Evolutionary conservation across 495 filamentous ascomycete species (phyloP), one percentile per base, ranked within the genome.

Genomic region (Opeltia flavorubescens): DNA sequence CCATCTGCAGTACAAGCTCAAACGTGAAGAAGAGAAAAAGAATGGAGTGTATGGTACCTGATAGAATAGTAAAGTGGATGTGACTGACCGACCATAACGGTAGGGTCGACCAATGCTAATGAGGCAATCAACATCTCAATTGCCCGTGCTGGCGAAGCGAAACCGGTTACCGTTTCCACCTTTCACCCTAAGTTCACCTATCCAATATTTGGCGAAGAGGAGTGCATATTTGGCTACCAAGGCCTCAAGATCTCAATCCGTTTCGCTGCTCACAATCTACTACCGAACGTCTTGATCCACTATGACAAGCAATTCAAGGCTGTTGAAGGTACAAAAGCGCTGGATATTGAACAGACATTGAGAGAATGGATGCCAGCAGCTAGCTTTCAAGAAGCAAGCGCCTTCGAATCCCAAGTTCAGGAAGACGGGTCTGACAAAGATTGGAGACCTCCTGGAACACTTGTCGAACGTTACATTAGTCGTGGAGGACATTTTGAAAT

Each of bases 181-280:
- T 95, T 96, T 64, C 72, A 84, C 48, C 91, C 91, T 1, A 74
- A 74, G 55, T 91, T 89, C 62, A 95, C 88, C 17, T 95, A 95
- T 60, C 66, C 83, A 0, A 83, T 99, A 47, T 96, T 95, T 56
- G 89, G 87, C 56, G 81, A 95, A 13, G 80, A 86, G 0, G 87
- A 99, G 65, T 69, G 67, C 13, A 89, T 99, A 43, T 89, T 95
- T 52, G 91, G 91, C 20, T 94, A 96, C 64, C 77, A 83, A 52
- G 74, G 75, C 24, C 67, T 95, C 46, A 74, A 77, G 40, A 78
- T 96, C 51, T 70, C 80, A 33, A 60, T 99, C 39, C 74, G 72
- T 29, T 94, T 88, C 58, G 78, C 85, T 49, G 83, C 84, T 25
- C 82, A 84, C 57, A 80, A 94, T 53, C 72, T 95, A 60, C 76